Base-by-base conservation (phyloP, 2,329 filamentous ascomycete genomes). In the Xylariomycetidae sp. region DNA sequence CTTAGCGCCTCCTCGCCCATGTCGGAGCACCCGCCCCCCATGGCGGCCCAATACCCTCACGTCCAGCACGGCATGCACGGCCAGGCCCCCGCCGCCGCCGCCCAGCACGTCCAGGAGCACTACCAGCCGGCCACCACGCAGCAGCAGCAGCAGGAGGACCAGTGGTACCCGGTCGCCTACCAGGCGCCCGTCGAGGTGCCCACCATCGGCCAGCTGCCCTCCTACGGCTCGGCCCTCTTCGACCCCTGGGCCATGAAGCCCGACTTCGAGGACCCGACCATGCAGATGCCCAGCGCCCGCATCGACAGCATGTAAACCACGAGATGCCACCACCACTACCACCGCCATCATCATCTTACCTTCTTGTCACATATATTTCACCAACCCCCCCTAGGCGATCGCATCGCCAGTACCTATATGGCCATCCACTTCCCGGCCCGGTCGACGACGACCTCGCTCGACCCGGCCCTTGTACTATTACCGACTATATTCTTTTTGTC, bases 211-310 rank as follows among this genome's bases (percentile, higher is more conserved):
- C 65, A 69, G 41, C 46, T 74, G 4, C 68, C 70, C 10, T 57
- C 65, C 6, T 76, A 68, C 38, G 64, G 64, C 5, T 59, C 66
- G 13, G 61, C 58, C n/a, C 60, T 72, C 12, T 72, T 70, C 42
- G 70, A 74, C 42, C 56, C 70, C 2, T 79, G 73, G 65, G 57
- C 49, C 10, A 62, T 65, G 25, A 79, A 79, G 59, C 57, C 74
- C 16, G 74, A 78, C 44, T 76, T 67, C 36, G 72, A 74, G 25
- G 74, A 78, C 40, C 64, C 69, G 14, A 63, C 67, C 8, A 67
- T 78, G 59, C 74, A 76, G 54, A 64, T 79, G 56, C 76, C 75
- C 9, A 77, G 72, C 49, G 70, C 65, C 25, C 63, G 75, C 31
- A 68, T 79, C 42, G 72, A 75, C 44, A 69, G 60, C 39, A 62